Evolutionary conservation across 306 rosid species (phyloP).

Genomic region (Acacia acuminata): DNA sequence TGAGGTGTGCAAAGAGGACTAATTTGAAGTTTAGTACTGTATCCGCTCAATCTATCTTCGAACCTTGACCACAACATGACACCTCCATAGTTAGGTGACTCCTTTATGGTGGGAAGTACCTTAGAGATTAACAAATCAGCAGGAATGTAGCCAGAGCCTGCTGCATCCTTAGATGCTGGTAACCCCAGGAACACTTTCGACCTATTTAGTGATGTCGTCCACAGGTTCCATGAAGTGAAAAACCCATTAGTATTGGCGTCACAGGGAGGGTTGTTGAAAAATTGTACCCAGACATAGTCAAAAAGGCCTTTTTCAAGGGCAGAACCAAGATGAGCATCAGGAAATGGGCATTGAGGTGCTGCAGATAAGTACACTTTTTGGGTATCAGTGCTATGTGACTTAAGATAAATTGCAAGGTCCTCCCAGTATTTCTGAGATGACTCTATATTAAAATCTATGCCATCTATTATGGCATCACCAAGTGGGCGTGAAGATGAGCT

Average conservation of each 20-base stretch:
- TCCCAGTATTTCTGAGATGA: conserved; percentile 23
- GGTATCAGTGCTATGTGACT: conserved; percentile 23
- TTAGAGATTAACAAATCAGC: conserved; percentile 31
- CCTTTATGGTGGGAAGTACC: conserved; percentile 43
- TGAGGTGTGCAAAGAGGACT: conserved; percentile 2
- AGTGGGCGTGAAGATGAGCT: conserved; percentile 33
- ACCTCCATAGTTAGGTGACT: conserved; percentile 55
- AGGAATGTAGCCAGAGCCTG: conserved; percentile 43
- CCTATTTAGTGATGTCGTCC: conserved; percentile 38
- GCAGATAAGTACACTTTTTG: conserved; percentile 43
- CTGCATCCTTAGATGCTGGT: conserved; percentile 33
- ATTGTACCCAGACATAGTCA: conserved; percentile 53
- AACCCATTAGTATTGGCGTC: conserved; percentile 26
- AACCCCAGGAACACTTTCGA: conserved; percentile 48
- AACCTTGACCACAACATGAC: conserved; percentile 58
- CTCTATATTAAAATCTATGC: conserved; percentile 36
- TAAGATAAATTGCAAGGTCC: conserved; percentile 37
- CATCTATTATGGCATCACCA: conserved; percentile 36
- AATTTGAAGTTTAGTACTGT: conserved; percentile 27
- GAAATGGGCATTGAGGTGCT: conserved; percentile 62
- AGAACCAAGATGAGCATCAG: conserved; percentile 31
- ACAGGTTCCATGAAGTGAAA: conserved; percentile 41
- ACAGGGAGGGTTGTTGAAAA: conserved; percentile 46
- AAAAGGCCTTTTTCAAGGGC: conserved; percentile 42
- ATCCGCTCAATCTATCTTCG: conserved; percentile 40